Evolutionary conservation across 1,284 basidiomycete species (phyloP).

Genomic region (Leccinum griseonigrum): DNA sequence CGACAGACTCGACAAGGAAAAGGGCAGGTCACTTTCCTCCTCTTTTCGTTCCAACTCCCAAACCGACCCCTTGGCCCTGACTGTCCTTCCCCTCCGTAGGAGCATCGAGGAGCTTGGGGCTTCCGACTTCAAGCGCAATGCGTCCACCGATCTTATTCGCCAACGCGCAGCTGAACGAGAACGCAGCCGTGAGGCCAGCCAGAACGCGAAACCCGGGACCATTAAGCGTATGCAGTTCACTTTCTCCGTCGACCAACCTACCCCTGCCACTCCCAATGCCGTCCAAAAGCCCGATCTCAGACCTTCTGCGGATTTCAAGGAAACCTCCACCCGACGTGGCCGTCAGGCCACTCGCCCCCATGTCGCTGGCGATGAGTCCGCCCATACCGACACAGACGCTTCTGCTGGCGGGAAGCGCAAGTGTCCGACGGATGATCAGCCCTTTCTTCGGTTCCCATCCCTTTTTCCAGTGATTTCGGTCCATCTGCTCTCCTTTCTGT

Average conservation of each 20-base stretch:
- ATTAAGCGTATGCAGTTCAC: conserved; percentile 85
- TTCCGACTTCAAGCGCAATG: conserved; percentile 72
- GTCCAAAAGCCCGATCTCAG: conserved; percentile 64
- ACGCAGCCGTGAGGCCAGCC: conserved; percentile 69
- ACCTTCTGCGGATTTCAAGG: conserved; percentile 63
- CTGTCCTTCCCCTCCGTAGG: conserved; percentile 36
- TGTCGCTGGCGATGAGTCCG: conserved; percentile 31
- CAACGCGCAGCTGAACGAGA: conserved; percentile 78
- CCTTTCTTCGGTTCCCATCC: conserved; percentile 59
- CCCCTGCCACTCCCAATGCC: conserved; percentile 42
- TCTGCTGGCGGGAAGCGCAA: conserved; percentile 39
- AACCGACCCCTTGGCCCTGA: conserved; percentile 28
- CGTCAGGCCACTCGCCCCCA: conserved; percentile 38
- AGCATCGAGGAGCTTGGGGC: conserved; percentile 78
- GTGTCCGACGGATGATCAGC: conserved; percentile 23
- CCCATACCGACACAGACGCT: conserved; percentile 20
- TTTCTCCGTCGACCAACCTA: conserved; percentile 72
- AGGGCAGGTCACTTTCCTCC: conserved; percentile 63
- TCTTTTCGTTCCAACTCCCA: conserved; percentile 23
- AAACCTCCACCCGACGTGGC: conserved; percentile 40
- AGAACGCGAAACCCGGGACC: conserved; percentile 58
- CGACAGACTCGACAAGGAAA: conserved; percentile 85
- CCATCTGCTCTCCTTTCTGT: conserved; percentile 73
- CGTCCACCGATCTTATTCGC: conserved; percentile 70
- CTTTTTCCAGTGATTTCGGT: conserved; percentile 70